Evolutionary conservation across 139 green algal species (phyloP).

Genomic region (Picochlorum sp.): DNA sequence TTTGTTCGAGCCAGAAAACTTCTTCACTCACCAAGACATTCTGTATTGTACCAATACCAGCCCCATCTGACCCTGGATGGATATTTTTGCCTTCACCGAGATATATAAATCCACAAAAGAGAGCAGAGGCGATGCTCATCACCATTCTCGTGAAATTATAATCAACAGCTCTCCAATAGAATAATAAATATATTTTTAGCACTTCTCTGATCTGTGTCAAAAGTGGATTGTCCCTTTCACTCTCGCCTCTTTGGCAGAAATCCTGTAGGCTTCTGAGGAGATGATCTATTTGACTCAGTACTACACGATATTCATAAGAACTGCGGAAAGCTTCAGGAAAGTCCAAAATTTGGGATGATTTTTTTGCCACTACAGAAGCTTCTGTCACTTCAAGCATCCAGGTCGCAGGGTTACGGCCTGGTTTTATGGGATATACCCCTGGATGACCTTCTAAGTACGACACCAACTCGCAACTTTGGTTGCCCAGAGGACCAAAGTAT

Average conservation of each 20-base stretch:
- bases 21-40: no score
- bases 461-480: slow-evolving; percentile 37
- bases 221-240: slow-evolving; percentile 19
- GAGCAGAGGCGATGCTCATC: no score
- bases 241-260: slow-evolving; percentile 14
- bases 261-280: slow-evolving; percentile 13
- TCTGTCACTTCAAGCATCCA: slow-evolving; percentile 46
- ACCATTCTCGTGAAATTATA: no score
- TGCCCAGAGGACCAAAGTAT: not conserved
- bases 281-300: slow-evolving; percentile 6
- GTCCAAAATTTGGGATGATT: slow-evolving; percentile 13
- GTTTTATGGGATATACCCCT: slow-evolving; percentile 33
- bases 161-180: no score
- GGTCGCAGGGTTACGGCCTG: slow-evolving; percentile 34
- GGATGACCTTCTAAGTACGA: slow-evolving; percentile 42
- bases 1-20: no score
- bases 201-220: slow-evolving; percentile 26
- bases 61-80: no score
- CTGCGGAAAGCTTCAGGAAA: slow-evolving; percentile 27
- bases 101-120: no score
- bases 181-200: slow-evolving; percentile 9
- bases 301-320: slow-evolving; percentile 21
- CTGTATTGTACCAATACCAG: no score
- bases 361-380: slow-evolving; percentile 16
- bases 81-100: no score